These are phyloP conservation scores for Primulina huaijiensis DNA, from an alignment of 257 asterid genomes.

Conservation along the genomic window DNA sequence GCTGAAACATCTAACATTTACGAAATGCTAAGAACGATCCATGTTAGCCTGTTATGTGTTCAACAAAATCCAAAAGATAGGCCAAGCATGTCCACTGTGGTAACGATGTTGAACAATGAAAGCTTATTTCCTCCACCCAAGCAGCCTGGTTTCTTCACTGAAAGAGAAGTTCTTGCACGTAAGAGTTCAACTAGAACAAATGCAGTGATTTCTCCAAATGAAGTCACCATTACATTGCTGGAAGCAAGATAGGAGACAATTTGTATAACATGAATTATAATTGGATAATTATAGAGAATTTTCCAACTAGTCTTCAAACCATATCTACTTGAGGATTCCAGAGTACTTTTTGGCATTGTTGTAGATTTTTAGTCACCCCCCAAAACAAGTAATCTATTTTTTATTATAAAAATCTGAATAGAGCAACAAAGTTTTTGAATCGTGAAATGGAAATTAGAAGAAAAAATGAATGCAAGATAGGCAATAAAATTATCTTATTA, in stretches of 20 bases:
- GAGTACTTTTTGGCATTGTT: too few relatives aligned
- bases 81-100: conserved; percentile 30
- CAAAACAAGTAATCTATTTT: too few relatives aligned
- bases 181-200: conserved; percentile 1
- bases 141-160: conserved; percentile 31
- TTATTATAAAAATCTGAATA: too few relatives aligned
- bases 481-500: too few relatives aligned
- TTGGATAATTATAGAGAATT: too few relatives aligned
- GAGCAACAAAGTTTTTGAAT: too few relatives aligned
- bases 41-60: conserved; percentile 33
- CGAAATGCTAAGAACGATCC: conserved; percentile 26
- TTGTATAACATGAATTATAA: neutral
- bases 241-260: conserved; percentile 12
- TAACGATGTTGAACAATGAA: conserved; percentile 23
- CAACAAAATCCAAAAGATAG: conserved; percentile 25
- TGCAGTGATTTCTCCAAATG: conserved; percentile 18
- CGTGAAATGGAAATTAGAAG: too few relatives aligned
- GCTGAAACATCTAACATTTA: neutral
- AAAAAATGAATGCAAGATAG: too few relatives aligned
- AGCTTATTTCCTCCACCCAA: conserved; percentile 23
- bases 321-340: too few relatives aligned
- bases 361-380: too few relatives aligned
- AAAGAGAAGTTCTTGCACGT: conserved; percentile 11
- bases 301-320: too few relatives aligned
- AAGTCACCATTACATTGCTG: conserved; percentile 24